Evolutionary conservation across 352 stramenopile species (phyloP), one percentile per base, ranked within the genome.

Genomic region (Phytophthora pistaciae): DNA sequence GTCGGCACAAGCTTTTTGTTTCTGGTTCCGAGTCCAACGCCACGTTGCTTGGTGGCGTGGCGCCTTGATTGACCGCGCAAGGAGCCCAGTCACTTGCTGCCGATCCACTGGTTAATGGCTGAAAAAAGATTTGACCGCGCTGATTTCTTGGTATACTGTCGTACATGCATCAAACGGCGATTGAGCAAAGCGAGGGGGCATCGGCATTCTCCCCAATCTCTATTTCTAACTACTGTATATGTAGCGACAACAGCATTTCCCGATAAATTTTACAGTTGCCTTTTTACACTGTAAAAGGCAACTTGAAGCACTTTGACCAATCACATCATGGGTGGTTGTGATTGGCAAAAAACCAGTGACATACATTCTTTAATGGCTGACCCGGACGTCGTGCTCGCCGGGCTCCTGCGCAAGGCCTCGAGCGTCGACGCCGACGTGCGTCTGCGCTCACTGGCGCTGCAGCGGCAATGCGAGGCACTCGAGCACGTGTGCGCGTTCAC

Each of bases 391-490:
- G 25, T 65, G 5, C 25, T 63, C 5, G 54, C 61, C 3, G 29
- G 68, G 59, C 59, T 81, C 11, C 50, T 72, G 57, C 70, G 70
- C 54, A 67, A 27, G 21, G 53, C 58, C 66, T n/a, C 56, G 11
- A 68, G 29, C 42, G 54, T 69, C 44, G 74, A 82, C 25, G 49
- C 72, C n/a, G 84, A 91, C 57, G 75, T 73, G 23, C 64, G 61
- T 10, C 69, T 90, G n/a, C 80, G 84, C 36, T 64, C 33, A 0
- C 44, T 72, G 14, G 38, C 77, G 11, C 21, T 84, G 33, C 70
- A 75, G 31, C 50, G 63, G 9, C 78, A 86, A 63, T 88, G 83
- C 64, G 68, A 80, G 20, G 66, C 79, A 44, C 58, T 91, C 11
- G 52, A 83, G 58, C 59, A 29, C 20, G 40, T 83, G 29, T 59